A percentile compares a stretch with the other conserved stretches of the same genome.
Conservation (phyloP, 352 stramenopile genomes). For the Pythium insidiosum region DNA sequence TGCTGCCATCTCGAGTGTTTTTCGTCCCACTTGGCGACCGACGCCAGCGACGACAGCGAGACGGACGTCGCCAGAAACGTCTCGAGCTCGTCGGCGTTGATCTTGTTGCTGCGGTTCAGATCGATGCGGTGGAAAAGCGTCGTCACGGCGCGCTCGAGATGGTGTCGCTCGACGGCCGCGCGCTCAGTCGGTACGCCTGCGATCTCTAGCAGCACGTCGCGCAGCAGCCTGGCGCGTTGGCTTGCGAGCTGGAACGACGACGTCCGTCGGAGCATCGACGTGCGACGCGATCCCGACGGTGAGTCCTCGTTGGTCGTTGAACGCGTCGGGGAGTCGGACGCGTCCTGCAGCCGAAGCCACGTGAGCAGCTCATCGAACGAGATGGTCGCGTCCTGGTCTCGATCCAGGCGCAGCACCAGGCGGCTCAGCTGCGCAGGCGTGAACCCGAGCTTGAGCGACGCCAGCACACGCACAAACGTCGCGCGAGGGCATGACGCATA, state of each 20-base stretch:
- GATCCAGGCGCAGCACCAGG: conserved; percentile 45
- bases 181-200: background rate
- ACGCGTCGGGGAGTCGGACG: too few relatives aligned
- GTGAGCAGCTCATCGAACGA: conserved; percentile 65
- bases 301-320: background rate
- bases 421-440: conserved; percentile 37
- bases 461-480: conserved; percentile 33
- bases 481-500: conserved; percentile 19
- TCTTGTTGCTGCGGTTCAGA: conserved; percentile 37
- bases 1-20: too few relatives aligned
- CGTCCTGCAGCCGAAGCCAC: conserved; percentile 46
- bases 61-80: too few relatives aligned
- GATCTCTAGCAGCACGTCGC: conserved; percentile 2
- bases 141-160: conserved; percentile 13
- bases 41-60: conserved; percentile 10
- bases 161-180: background rate
- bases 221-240: too few relatives aligned
- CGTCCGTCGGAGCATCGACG: too few relatives aligned
- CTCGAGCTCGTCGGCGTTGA: conserved; percentile 40
- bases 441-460: conserved; percentile 29
- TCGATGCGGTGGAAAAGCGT: conserved; percentile 43
- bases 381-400: conserved; percentile 36
- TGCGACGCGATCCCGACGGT: background rate
- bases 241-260: too few relatives aligned
- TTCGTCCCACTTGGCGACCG: background rate